Evolutionary conservation across 176 grass and related monocot genomes (phyloP), one percentile per base, ranked within the genome.

Genomic region (Oryza officinalis): DNA sequence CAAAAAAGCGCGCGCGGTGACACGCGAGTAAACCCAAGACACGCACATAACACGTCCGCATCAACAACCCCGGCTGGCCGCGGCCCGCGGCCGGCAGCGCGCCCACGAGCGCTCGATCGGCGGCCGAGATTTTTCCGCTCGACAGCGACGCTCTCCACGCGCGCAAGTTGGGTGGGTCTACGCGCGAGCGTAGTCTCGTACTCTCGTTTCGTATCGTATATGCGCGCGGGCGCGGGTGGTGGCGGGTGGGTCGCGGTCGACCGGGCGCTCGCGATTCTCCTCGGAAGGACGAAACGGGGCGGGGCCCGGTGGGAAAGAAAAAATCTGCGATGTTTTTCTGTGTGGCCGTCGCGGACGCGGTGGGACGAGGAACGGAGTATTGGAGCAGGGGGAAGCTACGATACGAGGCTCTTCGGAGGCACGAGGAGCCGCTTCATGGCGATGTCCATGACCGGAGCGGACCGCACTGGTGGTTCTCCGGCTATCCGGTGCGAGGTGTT

Each of bases 401-500:
- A 7, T 37, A 57, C 18, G 50, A 22, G 30, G 30, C 82, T 75
- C 81, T 76, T 75, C 43, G 10, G 82, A 76, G 31, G 31, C 63
- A 4, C 82, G 72, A 84, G 82, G 50, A 37, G 43, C 71, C 81
- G 28, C 71, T 26, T 57, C 54, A 59, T n/a, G 54, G 20, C 54
- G 54, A n/a, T n/a, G 52, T 2, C 52, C 18, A 57, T 59, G 20
- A 59, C 54, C 20, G 6, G 54, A n/a, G 5, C 17, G 49, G 45
- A 47, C 13, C 9, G 45, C 45, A 20, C 54, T 3, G 57, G 9
- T 61, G 22, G n/a, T 61, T 61, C n/a, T 61, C 57, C 57, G 15
- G 59, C 35, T 38, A 17, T 18, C 35, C 9, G 18, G 35, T 37
- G 10, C 76, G 37, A 41, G 13, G 54, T 3, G 20, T 2, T 60